Evolutionary conservation across 441 rosid species (phyloP), one percentile per base, ranked within the genome.

Genomic region (Populus tomentosa): DNA sequence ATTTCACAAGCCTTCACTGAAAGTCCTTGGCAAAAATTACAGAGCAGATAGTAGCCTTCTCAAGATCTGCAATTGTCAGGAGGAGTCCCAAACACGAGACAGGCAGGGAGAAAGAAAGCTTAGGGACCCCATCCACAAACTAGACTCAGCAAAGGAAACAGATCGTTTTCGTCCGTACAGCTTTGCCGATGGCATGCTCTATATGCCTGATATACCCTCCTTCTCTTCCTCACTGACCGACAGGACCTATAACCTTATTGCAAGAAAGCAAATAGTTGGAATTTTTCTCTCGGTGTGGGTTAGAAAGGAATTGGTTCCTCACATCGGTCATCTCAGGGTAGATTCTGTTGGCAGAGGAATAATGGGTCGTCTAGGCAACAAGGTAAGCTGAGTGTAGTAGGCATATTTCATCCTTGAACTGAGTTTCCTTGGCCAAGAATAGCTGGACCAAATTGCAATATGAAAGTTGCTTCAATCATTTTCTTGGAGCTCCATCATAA

Each of bases 191-290:
- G 88, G 85, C 23, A 72, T 86, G 40, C 76, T 81, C 53, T 73
- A 79, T 10, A 79, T 79, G 28, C 73, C 81, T 70, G 87, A 89
- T 66, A 75, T 78, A 13, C 82, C 84, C 14, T 28, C 80, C 24
- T 76, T 82, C 5, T 74, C 82, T 4, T 75, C 74, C 77, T 69
- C 82, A 42, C 76, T 84, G 2, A 66, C 82, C 33, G 73, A 79
- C 36, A 75, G 85, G 92, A 70, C 76, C 75, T 93, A 91, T 68
- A 74, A 87, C 35, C 87, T 95, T 33, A 82, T 95, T 24, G 84
- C 93, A 5, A 90, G 95, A 80, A 95, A 94, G 89, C 97, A 95
- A 79, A 92, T 95, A 98, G 99, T 95, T 14, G 99, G 98, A 21
- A 80, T 95, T 70, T 95, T 95, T 83, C 85, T 93, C 2, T 87